Evolutionary conservation across 2,329 filamentous ascomycete genomes (phyloP), one percentile per base, ranked within the genome.

Genomic region (Sclerotinia trifoliorum): DNA sequence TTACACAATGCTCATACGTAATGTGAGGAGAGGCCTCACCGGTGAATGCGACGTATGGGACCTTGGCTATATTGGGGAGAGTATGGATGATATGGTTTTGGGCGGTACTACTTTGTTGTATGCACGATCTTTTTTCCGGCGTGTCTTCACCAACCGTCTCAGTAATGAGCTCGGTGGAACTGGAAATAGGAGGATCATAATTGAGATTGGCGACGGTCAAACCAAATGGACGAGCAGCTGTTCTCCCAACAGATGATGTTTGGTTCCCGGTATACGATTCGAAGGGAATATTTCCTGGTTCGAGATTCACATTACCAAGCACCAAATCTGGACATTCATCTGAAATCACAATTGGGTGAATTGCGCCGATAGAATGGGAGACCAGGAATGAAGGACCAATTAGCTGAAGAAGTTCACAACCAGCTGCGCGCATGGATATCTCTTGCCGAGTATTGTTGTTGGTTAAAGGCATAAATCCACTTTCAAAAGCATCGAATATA

Each of bases 1-100:
- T 70, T 2, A 76, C 69, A 67, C 78, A 79, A 55, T 78, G 74
- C 63, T 78, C 76, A 65, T 77, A 78, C 3, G 76, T 75, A 39
- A 74, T 73, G 65, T 78, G 75, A 17, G 73, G 72, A 54, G 73
- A 73, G 2, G 76, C 77, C 64, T 78, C 74, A 29, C 75, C 74
- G 3, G 77, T 77, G 39, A 79, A 71, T 24, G 73, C 73, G 17
- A 78, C 70, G 29, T 77, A 77, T 5, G 77, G 77, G 44, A 76
- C 76, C 29, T 71, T 71, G 5, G 74, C 72, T 26, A 77, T 70
- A 29, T 76, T 77, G 3, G 69, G 66, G 0, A 73, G 66, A 29
- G 58, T 68, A 19, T 68, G 66, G 26, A 68, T 65, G 51, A 42
- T 65, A 19, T 32, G 26, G 39, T 65, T 68, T 5, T 29, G 21